Conservation (phyloP, 305 asterid species). For the Fraxinus albicans region DNA sequence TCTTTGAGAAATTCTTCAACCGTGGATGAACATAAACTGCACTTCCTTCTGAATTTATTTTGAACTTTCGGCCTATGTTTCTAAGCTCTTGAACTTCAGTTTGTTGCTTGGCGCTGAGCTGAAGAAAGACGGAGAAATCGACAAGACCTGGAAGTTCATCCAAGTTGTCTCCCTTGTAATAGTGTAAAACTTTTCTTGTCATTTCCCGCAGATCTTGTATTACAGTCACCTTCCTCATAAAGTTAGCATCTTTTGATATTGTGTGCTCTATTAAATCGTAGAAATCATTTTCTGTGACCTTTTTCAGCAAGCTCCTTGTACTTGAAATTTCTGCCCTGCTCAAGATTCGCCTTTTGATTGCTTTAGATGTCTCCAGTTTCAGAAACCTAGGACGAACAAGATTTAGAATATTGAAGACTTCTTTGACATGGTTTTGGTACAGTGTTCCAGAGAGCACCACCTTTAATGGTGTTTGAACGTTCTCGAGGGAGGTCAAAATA, state of each 20-base stretch:
- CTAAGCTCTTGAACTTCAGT: conserved; percentile 50
- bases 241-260: not conserved
- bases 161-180: conserved; percentile 87
- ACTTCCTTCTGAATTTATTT: conserved; percentile 77
- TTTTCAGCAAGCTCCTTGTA: conserved; percentile 45
- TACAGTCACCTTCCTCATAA: conserved; percentile 63
- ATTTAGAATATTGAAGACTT: conserved; percentile 84
- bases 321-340: conserved; percentile 65
- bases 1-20: conserved; percentile 63
- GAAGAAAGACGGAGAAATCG: conserved; percentile 77
- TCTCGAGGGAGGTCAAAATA: conserved; percentile 80
- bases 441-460: conserved; percentile 96
- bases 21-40: conserved; percentile 81
- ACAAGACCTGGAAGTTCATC: conserved; percentile 96
- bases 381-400: conserved; percentile 95
- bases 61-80: conserved; percentile 53
- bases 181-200: conserved; percentile 84
- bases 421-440: conserved; percentile 91
- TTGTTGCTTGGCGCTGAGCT: conserved; percentile 58
- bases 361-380: conserved; percentile 60
- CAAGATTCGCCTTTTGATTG: conserved; percentile 70
- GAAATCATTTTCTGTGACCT: not conserved
- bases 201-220: conserved; percentile 87
- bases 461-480: conserved; percentile 76
- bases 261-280: not conserved